Evolutionary conservation across 441 rosid genomes (phyloP).

Genomic region (Aleurites moluccanus): DNA sequence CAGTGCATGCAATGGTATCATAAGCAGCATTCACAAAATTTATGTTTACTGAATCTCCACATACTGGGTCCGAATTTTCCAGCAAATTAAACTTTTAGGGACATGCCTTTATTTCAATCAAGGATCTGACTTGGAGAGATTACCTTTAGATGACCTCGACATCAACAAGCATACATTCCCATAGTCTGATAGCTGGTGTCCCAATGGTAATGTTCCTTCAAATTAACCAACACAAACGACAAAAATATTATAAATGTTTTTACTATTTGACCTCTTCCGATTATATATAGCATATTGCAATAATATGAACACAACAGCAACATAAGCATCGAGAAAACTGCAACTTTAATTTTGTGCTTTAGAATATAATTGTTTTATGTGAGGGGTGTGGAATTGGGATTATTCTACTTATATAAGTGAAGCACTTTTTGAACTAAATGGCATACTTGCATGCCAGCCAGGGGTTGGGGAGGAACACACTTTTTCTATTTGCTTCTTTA

Average conservation of each 20-base stretch:
- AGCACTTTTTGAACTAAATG: too few relatives aligned
- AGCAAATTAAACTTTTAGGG: background rate
- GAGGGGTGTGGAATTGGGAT: too few relatives aligned
- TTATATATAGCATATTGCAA: conserved; percentile 19
- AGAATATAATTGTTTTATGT: too few relatives aligned
- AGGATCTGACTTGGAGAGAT: background rate
- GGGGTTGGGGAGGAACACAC: too few relatives aligned
- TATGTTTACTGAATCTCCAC: background rate
- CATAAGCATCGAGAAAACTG: background rate
- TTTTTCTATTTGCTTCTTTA: too few relatives aligned
- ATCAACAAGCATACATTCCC: conserved; percentile 24
- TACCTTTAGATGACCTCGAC: conserved; percentile 30
- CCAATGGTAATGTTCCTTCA: background rate
- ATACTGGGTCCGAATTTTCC: background rate
- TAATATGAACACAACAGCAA: background rate
- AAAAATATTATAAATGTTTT: background rate
- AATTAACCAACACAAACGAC: conserved; percentile 8
- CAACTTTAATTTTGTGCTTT: too few relatives aligned
- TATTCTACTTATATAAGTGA: too few relatives aligned
- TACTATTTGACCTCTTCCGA: background rate
- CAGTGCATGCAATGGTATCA: background rate
- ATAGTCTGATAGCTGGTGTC: conserved; percentile 12
- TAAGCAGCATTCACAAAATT: background rate
- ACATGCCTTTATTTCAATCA: background rate
- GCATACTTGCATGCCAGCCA: too few relatives aligned